Evolutionary conservation across 495 filamentous ascomycete species (phyloP).

Genomic region (Copromyces sp.): DNA sequence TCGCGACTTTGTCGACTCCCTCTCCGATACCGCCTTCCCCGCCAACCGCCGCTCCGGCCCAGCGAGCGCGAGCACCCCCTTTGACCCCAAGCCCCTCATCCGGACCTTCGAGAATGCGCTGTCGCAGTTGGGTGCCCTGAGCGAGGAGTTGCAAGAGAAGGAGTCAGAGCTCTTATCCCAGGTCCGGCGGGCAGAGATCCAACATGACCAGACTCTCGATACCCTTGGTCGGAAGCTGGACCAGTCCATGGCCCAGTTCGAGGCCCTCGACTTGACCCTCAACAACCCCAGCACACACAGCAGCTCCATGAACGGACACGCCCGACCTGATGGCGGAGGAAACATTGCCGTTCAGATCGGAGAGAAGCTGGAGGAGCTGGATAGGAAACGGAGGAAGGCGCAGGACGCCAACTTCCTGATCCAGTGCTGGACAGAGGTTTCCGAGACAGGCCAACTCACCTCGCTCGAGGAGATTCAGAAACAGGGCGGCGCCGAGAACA

Average conservation of each 20-base stretch:
- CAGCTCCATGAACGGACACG: constrained; percentile 23
- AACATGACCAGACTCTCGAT: constrained; percentile 82
- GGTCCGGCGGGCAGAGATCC: constrained; percentile 81
- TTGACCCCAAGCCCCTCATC: constrained; percentile 96
- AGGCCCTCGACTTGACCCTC: constrained; percentile 72
- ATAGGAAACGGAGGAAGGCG: constrained; percentile 80
- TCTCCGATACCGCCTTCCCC: constrained; percentile 76
- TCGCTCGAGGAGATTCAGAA: constrained; percentile 70
- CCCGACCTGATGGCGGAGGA: constrained; percentile 55
- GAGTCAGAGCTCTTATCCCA: constrained; percentile 86
- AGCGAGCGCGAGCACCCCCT: constrained; percentile 56
- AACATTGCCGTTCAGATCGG: constrained; percentile 92
- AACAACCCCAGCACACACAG: constrained; percentile 33
- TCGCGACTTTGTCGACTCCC: constrained; percentile 88
- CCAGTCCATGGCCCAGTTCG: constrained; percentile 80
- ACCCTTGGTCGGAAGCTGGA: constrained; percentile 79
- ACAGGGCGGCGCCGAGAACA: constrained; percentile 71
- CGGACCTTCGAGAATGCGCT: constrained; percentile 83
- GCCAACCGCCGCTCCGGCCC: constrained; percentile 61
- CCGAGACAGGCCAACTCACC: constrained; percentile 69
- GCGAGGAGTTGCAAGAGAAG: constrained; percentile 70
- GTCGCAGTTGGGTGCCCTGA: constrained; percentile 64
- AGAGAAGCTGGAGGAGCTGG: constrained; percentile 83
- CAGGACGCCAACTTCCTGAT: constrained; percentile 90
- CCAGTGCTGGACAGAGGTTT: constrained; percentile 91